Conservation (phyloP, 2,329 filamentous ascomycete species). For the Aspergillus fructus region DNA sequence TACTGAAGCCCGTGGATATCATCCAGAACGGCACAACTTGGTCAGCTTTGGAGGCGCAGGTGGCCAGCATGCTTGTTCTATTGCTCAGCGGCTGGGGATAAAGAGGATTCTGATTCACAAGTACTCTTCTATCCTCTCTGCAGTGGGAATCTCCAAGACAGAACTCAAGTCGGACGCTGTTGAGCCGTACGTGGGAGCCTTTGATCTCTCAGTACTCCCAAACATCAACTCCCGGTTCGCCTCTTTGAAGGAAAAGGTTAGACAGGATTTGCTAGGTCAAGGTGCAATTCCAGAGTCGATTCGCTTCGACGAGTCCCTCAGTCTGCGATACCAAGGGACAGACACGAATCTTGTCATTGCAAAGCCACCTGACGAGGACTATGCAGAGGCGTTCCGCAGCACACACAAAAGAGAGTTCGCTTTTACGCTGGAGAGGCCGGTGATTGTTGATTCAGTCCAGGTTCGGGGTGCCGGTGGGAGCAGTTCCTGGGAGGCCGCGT, state of each 20-base stretch:
- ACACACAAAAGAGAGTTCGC: constrained; percentile 91
- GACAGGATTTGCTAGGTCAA: too few relatives aligned
- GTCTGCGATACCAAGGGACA: constrained; percentile 52
- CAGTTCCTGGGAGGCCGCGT: too few relatives aligned
- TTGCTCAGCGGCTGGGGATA: constrained; percentile 79
- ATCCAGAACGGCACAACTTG: constrained; percentile 79
- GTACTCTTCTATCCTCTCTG: constrained; percentile 85
- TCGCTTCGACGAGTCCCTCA: constrained; percentile 43
- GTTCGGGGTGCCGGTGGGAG: constrained; percentile 69
- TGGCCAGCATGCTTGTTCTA: constrained; percentile 88
- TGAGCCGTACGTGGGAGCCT: too few relatives aligned
- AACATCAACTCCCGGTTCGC: too few relatives aligned
- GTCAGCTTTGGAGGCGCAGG: constrained; percentile 88
- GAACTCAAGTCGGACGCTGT: too few relatives aligned
- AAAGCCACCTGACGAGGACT: constrained; percentile 71
- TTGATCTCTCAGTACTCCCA: too few relatives aligned
- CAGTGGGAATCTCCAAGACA: constrained; percentile 44
- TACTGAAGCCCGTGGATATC: constrained; percentile 85
- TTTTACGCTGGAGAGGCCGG: constrained; percentile 79
- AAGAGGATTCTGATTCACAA: constrained; percentile 78
- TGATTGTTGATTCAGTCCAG: constrained; percentile 86
- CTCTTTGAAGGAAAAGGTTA: too few relatives aligned
- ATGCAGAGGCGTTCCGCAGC: constrained; percentile 76
- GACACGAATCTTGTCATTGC: constrained; percentile 53
- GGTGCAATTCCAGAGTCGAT: neutral